Evolutionary conservation across 2,329 filamentous ascomycete species (phyloP).

Genomic region (Botrytis squamosa): DNA sequence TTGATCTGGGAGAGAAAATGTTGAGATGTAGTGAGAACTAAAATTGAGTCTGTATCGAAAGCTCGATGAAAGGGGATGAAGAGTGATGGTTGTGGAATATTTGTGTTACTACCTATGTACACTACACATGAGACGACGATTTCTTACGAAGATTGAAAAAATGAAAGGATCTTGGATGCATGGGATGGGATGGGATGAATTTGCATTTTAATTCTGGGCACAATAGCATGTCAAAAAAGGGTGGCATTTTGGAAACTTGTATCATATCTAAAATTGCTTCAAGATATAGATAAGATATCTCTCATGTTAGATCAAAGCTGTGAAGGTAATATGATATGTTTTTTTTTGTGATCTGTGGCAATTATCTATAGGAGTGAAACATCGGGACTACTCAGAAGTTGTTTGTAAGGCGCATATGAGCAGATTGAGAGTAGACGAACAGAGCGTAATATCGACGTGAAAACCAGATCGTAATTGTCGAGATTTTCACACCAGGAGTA

Average conservation of each 20-base stretch:
- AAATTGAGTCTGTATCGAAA: background rate
- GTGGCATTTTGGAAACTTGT: background rate
- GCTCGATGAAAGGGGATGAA: background rate
- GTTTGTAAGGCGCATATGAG: too few relatives aligned
- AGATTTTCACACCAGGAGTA: too few relatives aligned
- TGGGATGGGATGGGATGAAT: background rate
- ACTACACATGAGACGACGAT: background rate
- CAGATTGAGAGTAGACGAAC: too few relatives aligned
- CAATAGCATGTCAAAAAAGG: background rate
- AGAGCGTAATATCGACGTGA: too few relatives aligned
- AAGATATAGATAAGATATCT: background rate
- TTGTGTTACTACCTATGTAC: background rate
- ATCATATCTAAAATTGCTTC: conserved; percentile 1
- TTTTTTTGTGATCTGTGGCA: too few relatives aligned
- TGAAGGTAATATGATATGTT: too few relatives aligned
- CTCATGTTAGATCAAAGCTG: background rate
- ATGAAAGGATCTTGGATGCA: background rate
- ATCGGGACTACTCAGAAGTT: too few relatives aligned
- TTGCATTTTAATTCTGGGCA: background rate
- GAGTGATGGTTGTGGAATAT: conserved; percentile 1
- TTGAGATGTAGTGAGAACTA: background rate
- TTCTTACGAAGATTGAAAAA: background rate
- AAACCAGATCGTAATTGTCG: too few relatives aligned
- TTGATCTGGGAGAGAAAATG: background rate
- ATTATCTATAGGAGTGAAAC: too few relatives aligned